Evolutionary conservation across 2,329 filamentous ascomycete genomes (phyloP).

Genomic region (Calonectria crousiana): DNA sequence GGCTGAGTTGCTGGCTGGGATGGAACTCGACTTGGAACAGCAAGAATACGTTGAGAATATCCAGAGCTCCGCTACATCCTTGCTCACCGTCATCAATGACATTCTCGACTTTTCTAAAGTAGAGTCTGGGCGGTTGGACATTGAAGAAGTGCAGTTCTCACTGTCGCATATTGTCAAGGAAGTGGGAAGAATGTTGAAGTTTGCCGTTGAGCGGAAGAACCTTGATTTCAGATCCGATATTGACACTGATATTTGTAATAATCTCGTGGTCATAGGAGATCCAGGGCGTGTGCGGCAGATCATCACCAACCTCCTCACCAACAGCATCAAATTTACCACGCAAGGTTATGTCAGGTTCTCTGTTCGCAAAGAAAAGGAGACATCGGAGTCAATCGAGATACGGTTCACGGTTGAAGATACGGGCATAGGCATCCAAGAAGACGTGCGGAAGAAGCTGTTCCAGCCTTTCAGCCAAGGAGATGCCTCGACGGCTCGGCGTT

Average conservation of each 20-base stretch:
- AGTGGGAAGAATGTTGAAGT: conserved; percentile 88
- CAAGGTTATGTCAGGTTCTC: conserved; percentile 76
- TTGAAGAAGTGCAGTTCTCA: conserved; percentile 85
- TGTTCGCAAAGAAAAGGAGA: conserved; percentile 73
- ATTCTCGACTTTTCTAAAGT: conserved; percentile 92
- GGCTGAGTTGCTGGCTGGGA: conserved; percentile 80
- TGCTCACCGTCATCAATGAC: conserved; percentile 91
- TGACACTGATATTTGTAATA: conserved; percentile 70
- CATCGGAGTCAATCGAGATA: conserved; percentile 73
- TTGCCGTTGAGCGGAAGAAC: conserved; percentile 84
- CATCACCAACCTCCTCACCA: conserved; percentile 82
- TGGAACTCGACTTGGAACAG: conserved; percentile 76
- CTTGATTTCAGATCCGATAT: conserved; percentile 78
- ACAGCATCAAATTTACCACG: conserved; percentile 81
- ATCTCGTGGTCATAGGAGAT: conserved; percentile 87
- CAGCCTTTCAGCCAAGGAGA: conserved; percentile 87
- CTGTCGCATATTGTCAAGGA: conserved; percentile 80
- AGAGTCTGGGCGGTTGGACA: conserved; percentile 80
- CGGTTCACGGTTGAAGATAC: conserved; percentile 82
- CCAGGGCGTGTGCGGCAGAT: conserved; percentile 88
- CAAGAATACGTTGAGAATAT: conserved; percentile 83
- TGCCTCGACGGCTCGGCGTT: conserved; percentile 81
- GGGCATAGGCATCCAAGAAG: conserved; percentile 85
- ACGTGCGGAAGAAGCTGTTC: conserved; percentile 79
- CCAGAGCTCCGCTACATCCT: conserved; percentile 81